Base-by-base conservation (phyloP, 2,329 filamentous ascomycete species). In the Fusarium odoratissimum region DNA sequence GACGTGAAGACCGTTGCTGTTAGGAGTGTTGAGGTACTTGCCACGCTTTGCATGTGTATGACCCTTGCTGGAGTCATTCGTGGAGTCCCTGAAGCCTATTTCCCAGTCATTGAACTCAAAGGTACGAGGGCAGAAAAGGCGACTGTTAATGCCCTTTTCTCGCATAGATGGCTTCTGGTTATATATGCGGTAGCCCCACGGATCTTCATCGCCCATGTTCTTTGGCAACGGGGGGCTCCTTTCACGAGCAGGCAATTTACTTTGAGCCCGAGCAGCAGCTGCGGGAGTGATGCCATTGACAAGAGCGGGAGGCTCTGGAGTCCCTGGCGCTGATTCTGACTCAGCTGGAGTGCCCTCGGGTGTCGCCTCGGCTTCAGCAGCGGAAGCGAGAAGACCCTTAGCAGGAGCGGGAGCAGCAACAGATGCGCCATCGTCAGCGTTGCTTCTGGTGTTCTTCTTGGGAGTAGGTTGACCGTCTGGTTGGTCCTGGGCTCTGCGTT, bases 1-100 rank as follows among this genome's bases (percentile, higher is more conserved):
- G 67, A 87, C 82, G 75, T 89, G 87, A 78, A 88, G 82, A 61
- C 84, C 84, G 64, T 85, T 86, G 48, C 85, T 86, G 75, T 89
- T 88, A 41, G 88, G 87, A 33, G 83, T 85, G 69, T 86, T 83
- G 51, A 89, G 81, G 73, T 86, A 90, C 76, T 85, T 86, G 74
- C 87, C 87, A 55, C 88, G 83, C 67, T 86, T 86, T 19, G 84
- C 84, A 71, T 84, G 84, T 38, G 85, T 89, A 51, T 87, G 86
- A 28, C 86, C 86, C 63, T 87, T 86, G 66, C 83, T 83, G 35
- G 85, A 84, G 72, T 88, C 87, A 66, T 90, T 90, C 67, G 85
- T 85, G 8, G 87, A 88, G 74, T 90, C 89, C 28, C 87, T 84
- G 77, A 89, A 90, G 19, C 89, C 89, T 67, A 91, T 90, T 75